Percentiles rank a stretch among this genome's conserved stretches.
Conservation (phyloP, 2,329 filamentous ascomycete species). For the Zopfia rhizophila region DNA sequence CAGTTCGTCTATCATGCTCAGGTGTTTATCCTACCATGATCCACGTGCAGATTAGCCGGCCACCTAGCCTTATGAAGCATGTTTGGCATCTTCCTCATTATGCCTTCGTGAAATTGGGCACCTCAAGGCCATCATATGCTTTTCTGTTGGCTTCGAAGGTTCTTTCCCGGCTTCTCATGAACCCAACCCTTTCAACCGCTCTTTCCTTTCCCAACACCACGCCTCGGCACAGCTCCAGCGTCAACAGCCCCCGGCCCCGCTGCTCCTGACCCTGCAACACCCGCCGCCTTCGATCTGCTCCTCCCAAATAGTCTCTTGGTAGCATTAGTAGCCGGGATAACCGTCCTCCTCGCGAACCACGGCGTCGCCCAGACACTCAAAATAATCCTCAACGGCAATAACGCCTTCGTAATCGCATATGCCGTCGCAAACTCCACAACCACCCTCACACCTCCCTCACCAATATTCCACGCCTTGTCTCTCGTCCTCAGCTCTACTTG, state of each 20-base stretch:
- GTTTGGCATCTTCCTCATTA: too few species aligned
- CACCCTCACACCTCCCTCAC: slow-evolving; percentile 62
- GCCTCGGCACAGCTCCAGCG: slow-evolving; percentile 42
- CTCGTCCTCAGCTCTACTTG: slow-evolving; percentile 36
- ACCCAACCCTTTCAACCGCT: neutral
- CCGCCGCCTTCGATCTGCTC: slow-evolving; percentile 30
- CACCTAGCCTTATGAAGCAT: too few species aligned
- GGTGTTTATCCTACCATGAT: too few species aligned
- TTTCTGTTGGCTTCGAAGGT: too few species aligned
- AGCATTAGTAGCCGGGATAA: slow-evolving; percentile 39
- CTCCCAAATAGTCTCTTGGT: slow-evolving; percentile 53
- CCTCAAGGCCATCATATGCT: too few species aligned
- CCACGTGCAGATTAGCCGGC: too few species aligned
- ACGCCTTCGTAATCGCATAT: slow-evolving; percentile 87
- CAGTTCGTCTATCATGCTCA: too few species aligned
- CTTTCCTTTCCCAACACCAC: slow-evolving; percentile 21
- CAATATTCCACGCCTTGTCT: slow-evolving; percentile 51
- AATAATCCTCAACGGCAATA: slow-evolving; percentile 80
- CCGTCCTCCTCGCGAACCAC: slow-evolving; percentile 75
- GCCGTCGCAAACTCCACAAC: slow-evolving; percentile 82
- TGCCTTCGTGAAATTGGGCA: too few species aligned
- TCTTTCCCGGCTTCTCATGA: too few species aligned
- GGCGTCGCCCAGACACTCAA: slow-evolving; percentile 89
- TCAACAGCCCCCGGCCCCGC: slow-evolving; percentile 48
- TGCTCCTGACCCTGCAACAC: slow-evolving; percentile 26